Base-by-base conservation (phyloP, 169 alveolate species). In the Prorocentrum cordatum region DNA sequence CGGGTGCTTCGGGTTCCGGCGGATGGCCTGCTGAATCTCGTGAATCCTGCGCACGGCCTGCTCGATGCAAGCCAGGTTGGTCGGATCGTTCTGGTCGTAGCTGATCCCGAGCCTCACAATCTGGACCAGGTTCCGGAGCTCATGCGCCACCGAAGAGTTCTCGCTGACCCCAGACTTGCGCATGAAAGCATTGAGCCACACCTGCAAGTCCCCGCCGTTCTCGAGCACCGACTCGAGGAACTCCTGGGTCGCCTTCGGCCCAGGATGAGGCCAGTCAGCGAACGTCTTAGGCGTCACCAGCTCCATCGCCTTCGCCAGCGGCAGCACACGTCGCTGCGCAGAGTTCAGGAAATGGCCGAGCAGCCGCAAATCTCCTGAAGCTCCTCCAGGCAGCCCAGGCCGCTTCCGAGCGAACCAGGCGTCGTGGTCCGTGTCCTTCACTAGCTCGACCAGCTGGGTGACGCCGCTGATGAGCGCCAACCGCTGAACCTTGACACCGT, bases 1-100 rank as follows among this genome's bases (percentile, higher is more conserved):
- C n/a, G 67, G 83, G 45, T 45, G 83, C 67, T 71, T 71, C 27
- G 83, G 83, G 22, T 71, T 71, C 33, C 83, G 64, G 2, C 83
- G 26, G 27, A 50, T 3, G 82, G 64, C 39, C 3, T 32, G 18
- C 54, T 73, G 71, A 26, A 73, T 73, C 85, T 73, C 71, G 1
- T 50, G 35, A 20, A 73, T 1, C 27, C 85, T 68, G 0, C 85
- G 16, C 2, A 73, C 85, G n/a, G 24, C 58, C 54, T 50, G 70
- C 27, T 73, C 85, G 3, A 50, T 26, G 29, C 67, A 3, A 0
- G 70, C 68, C 1, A 73, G 10, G 33, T 73, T 73, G 38, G 59
- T 50, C 39, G 9, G 22, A 9, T 73, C 85, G 32, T 50, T 27
- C 58, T 73, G 85, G 47, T 73, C 85, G n/a, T 32, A 50, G 35